These are phyloP conservation scores for Ceratocystis diversiconidia DNA, from an alignment of 2,329 filamentous ascomycete genomes.

Conservation along the genomic window DNA sequence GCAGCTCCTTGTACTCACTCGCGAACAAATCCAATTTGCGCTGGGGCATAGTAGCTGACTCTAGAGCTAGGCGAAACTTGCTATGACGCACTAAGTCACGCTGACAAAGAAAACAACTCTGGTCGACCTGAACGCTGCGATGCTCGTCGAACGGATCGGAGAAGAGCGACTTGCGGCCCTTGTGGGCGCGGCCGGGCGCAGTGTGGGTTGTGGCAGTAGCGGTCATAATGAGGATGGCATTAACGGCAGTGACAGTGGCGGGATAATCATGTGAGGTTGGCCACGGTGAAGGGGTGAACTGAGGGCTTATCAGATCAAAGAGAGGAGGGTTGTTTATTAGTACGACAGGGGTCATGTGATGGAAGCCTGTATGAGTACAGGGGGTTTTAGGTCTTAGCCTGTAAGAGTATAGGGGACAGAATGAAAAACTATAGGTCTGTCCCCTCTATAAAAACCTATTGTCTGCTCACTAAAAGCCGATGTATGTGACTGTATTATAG, in stretches of 20 bases:
- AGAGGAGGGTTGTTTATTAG: background rate
- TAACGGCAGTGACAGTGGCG: background rate
- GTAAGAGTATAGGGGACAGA: too few relatives aligned
- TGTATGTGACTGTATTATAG: too few relatives aligned
- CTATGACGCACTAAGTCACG: conserved; percentile 11
- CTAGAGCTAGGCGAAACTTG: conserved; percentile 14
- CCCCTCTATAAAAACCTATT: too few relatives aligned
- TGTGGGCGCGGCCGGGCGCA: conserved; percentile 4
- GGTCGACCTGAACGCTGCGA: conserved; percentile 16
- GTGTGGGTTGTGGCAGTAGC: background rate
- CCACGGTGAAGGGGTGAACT: background rate
- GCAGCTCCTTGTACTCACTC: background rate
- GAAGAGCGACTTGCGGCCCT: conserved; percentile 10
- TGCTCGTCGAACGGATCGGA: conserved; percentile 16
- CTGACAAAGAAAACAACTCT: conserved; percentile 17
- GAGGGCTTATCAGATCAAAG: conserved; percentile 8
- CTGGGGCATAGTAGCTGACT: conserved; percentile 4
- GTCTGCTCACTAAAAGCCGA: too few relatives aligned
- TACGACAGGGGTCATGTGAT: background rate
- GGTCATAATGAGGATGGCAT: background rate
- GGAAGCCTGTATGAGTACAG: background rate
- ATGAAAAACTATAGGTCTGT: too few relatives aligned
- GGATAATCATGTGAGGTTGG: background rate
- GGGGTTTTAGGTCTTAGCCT: background rate
- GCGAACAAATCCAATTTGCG: conserved; percentile 9